A percentile compares a stretch with the other conserved stretches of the same genome.
Evolutionary conservation across 331 rosid species (phyloP).

Genomic region (Erythrophleum ivorense): DNA sequence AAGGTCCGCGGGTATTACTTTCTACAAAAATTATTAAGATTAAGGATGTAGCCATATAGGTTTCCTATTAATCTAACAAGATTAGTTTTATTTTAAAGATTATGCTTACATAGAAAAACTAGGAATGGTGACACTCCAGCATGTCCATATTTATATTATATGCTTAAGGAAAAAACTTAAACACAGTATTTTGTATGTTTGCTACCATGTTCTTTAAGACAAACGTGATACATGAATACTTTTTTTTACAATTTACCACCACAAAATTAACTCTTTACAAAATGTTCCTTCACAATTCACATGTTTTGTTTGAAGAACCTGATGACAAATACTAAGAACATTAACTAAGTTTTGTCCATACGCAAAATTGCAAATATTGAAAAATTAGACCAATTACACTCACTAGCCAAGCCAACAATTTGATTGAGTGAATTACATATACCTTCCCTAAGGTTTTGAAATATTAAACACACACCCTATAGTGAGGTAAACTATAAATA

Average conservation of each 20-base stretch:
- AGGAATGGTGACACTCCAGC: background rate
- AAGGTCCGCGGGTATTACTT: background rate
- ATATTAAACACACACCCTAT: background rate
- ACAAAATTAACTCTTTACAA: background rate
- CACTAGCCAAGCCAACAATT: slow-evolving; percentile 6
- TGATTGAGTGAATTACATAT: background rate
- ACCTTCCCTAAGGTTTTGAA: background rate
- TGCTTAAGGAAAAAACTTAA: background rate
- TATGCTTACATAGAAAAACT: background rate
- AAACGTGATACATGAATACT: too few species aligned
- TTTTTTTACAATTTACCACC: background rate
- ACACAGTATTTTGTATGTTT: background rate
- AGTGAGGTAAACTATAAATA: background rate
- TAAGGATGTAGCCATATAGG: background rate
- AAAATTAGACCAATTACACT: slow-evolving; percentile 14
- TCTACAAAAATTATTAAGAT: background rate
- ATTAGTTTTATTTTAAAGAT: background rate
- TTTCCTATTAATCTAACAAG: background rate
- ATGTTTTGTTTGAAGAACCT: background rate
- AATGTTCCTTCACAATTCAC: background rate
- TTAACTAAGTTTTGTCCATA: background rate
- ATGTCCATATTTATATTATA: background rate
- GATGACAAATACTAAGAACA: background rate
- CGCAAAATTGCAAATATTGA: slow-evolving; percentile 15
- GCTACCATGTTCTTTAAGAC: too few species aligned